Conservation (phyloP, 805 yeast species). For the Metschnikowia cubensis region DNA sequence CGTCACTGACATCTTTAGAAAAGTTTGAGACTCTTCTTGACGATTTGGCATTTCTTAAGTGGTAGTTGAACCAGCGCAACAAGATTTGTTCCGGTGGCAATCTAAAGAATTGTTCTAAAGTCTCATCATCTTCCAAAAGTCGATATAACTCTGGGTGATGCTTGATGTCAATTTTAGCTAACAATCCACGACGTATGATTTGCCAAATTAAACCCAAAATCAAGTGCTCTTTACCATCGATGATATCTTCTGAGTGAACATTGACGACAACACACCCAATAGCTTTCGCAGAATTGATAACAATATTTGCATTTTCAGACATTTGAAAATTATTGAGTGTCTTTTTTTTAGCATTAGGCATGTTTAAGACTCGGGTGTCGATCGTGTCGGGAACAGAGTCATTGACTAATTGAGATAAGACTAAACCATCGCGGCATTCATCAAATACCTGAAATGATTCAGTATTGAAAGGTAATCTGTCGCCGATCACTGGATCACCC, state of each 20-base stretch:
- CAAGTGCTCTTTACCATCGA: slow-evolving; percentile 91
- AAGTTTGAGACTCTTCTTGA: slow-evolving; percentile 82
- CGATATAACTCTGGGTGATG: slow-evolving; percentile 95
- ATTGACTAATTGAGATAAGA: slow-evolving; percentile 87
- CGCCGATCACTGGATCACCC: slow-evolving; percentile 83
- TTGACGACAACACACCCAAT: slow-evolving; percentile 98
- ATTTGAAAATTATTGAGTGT: slow-evolving; percentile 88
- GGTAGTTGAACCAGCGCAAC: slow-evolving; percentile 96
- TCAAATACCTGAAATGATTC: slow-evolving; percentile 94
- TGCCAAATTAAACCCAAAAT: slow-evolving; percentile 95
- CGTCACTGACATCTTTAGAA: slow-evolving; percentile 84
- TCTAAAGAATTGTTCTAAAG: slow-evolving; percentile 92
- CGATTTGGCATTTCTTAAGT: slow-evolving; percentile 89
- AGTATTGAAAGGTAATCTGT: slow-evolving; percentile 84
- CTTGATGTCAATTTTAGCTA: slow-evolving; percentile 93
- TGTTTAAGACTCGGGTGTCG: slow-evolving; percentile 93
- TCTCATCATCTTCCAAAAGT: slow-evolving; percentile 91
- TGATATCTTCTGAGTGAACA: slow-evolving; percentile 92
- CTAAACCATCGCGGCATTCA: slow-evolving; percentile 93
- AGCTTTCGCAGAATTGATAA: slow-evolving; percentile 97
- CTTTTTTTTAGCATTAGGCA: slow-evolving; percentile 72
- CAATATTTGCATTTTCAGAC: slow-evolving; percentile 95
- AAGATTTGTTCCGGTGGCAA: slow-evolving; percentile 96
- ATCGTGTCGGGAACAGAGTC: slow-evolving; percentile 98
- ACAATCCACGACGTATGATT: slow-evolving; percentile 91